phyloP scores from a whole-genome alignment of 2,329 filamentous ascomycete species.

The Emmonsiellopsis sp. region DNA sequence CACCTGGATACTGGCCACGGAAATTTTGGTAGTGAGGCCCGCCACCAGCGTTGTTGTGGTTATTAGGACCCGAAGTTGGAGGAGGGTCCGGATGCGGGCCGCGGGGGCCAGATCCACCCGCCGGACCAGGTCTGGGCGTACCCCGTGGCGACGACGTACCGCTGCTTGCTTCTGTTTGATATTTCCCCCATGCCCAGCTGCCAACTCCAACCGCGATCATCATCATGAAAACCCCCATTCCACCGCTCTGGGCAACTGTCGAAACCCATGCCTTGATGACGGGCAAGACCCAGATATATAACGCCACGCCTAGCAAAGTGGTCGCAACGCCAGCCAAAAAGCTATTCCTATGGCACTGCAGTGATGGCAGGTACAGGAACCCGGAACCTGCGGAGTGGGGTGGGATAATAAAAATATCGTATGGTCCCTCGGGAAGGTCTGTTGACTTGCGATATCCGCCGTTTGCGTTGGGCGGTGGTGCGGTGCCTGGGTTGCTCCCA shows the following conservation, averaged over 20 bases:
- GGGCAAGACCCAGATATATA: slow-evolving; percentile 67
- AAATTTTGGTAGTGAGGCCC: slow-evolving; percentile 20
- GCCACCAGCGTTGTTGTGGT: slow-evolving; percentile 8
- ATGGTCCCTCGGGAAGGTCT: slow-evolving; percentile 77
- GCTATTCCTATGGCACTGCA: slow-evolving; percentile 78
- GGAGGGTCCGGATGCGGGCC: slow-evolving; percentile 17
- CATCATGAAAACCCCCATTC: slow-evolving; percentile 63
- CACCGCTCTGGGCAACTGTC: slow-evolving; percentile 61
- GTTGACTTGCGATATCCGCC: slow-evolving; percentile 30
- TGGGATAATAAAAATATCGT: slow-evolving; percentile 95
- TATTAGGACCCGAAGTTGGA: slow-evolving; percentile 18
- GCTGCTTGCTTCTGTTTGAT: slow-evolving; percentile 45
- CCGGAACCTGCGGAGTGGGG: slow-evolving; percentile 81
- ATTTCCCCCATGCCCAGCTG: slow-evolving; percentile 68
- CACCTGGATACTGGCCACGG: slow-evolving; percentile 18
- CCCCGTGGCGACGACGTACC: slow-evolving; percentile 10
- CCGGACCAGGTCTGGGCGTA: slow-evolving; percentile 12
- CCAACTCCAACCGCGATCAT: slow-evolving; percentile 64
- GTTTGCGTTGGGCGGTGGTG: slow-evolving; percentile 10
- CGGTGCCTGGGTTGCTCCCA: slow-evolving; percentile 56
- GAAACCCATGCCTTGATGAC: slow-evolving; percentile 65
- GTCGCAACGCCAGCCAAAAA: slow-evolving; percentile 80
- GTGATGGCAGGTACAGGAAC: slow-evolving; percentile 87
- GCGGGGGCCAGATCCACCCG: slow-evolving; percentile 24
- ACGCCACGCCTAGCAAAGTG: slow-evolving; percentile 60